Conservation (phyloP, 306 rosid genomes). For the Cicer cuneatum region DNA sequence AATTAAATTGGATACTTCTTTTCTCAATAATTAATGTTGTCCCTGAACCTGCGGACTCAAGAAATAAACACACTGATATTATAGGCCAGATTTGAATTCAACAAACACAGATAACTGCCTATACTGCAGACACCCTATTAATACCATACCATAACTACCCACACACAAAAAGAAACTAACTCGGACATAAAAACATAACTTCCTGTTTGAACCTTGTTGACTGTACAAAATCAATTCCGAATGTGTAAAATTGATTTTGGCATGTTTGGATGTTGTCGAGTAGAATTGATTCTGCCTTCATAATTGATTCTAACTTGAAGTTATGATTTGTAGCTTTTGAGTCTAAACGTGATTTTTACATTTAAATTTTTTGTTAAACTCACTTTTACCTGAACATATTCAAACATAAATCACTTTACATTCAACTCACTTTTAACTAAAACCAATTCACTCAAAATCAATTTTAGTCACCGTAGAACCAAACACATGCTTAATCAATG, state of each 20-base stretch:
- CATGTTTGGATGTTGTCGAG: no score
- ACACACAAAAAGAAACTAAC: neutral
- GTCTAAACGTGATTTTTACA: no score
- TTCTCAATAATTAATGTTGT: conserved; percentile 28
- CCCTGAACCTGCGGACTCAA: neutral
- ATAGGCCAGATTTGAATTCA: conserved; percentile 6
- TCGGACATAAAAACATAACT: neutral
- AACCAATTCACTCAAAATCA: no score
- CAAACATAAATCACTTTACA: no score
- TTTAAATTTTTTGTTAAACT: no score
- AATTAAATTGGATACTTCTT: conserved; percentile 36
- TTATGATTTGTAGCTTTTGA: no score
- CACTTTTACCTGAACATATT: no score
- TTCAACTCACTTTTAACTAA: no score
- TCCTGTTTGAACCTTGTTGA: conserved; percentile 29
- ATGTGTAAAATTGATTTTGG: no score
- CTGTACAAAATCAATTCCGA: neutral
- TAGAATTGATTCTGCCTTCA: no score
- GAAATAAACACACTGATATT: neutral
- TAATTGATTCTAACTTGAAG: no score
- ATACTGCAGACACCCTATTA: conserved; percentile 11
- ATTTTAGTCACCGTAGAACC: no score
- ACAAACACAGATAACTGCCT: conserved; percentile 3
- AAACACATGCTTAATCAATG: neutral
- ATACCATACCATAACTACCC: neutral